Base-by-base conservation (phyloP, 169 alveolate species). In the Toxoplasma gondii region DNA sequence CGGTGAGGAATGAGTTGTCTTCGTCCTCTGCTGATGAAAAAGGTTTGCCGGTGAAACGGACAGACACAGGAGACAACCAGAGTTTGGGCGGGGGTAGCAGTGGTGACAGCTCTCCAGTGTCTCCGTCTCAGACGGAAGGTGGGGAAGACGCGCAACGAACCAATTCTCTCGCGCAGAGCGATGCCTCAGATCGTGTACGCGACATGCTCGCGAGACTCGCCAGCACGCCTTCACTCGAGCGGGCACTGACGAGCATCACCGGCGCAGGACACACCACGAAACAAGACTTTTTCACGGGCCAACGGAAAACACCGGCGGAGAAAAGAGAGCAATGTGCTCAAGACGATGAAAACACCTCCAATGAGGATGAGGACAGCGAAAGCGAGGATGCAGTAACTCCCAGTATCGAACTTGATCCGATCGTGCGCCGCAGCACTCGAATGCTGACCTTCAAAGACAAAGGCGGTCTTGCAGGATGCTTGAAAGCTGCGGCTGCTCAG, bases 391-490 rank as follows among this genome's bases (percentile, higher is more conserved):
- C 17, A 44, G 84, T 31, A 22, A 31, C n/a, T 1, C 84, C 84
- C 1, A 44, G n/a, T 4, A n/a, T 74, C 43, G n/a, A 22, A n/a
- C 84, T 31, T n/a, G 93, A 91, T 16, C 88, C 93, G 41, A 74
- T 91, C 44, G 93, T 91, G 1, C 34, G 93, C 12, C 41, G 93
- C 38, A 53, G 49, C 87, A 91, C 93, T 22, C 4, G 93, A 9
- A 31, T 49, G 53, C 80, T 91, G 90, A 91, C 93, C 31, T 91
- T 91, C 49, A 91, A 91, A 74, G 93, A 91, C 43, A 44, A 64
- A 53, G 93, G 93, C 12, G 93, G 93, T 53, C 88, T 91, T 58
- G 88, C 93, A 38, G 93, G 93, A 17, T 91, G 93, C 74, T 84
- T 91, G 81, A 84, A 78, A 74, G 45, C 41, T 34, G 93, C 81